These are phyloP conservation scores for Adansonia rubrostipa DNA, from an alignment of 441 rosid genomes.

Conservation along the genomic window DNA sequence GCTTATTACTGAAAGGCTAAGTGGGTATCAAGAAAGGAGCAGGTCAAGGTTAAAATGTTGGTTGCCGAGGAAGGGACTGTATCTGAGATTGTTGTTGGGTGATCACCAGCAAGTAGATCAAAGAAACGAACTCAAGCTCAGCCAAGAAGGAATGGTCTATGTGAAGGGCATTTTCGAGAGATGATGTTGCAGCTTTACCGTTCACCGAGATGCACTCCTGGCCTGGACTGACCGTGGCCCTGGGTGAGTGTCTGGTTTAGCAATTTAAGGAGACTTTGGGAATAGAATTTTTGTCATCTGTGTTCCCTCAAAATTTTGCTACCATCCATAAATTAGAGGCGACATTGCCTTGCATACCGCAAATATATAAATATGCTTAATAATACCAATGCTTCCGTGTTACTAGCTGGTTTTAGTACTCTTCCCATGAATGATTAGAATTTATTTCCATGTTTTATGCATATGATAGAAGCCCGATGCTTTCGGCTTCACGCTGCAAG, in stretches of 20 bases:
- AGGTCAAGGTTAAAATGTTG: conserved; percentile 81
- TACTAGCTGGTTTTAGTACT: background rate
- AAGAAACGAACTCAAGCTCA: conserved; percentile 78
- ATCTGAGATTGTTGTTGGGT: conserved; percentile 73
- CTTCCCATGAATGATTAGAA: background rate
- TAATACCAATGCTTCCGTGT: too few species aligned
- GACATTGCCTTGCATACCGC: background rate
- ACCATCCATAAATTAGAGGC: background rate
- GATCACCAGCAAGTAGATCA: conserved; percentile 90
- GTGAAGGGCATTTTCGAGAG: conserved; percentile 84
- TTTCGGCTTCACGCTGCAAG: background rate
- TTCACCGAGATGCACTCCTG: background rate
- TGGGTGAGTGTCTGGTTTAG: background rate
- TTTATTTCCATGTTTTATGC: background rate
- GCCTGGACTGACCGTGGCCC: too few species aligned
- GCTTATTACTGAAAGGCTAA: conserved; percentile 73
- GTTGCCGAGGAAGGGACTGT: conserved; percentile 58
- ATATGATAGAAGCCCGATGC: background rate
- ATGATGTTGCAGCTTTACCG: conserved; percentile 29
- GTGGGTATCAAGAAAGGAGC: conserved; percentile 82
- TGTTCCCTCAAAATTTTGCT: background rate
- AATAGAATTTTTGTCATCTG: background rate
- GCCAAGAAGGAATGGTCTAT: conserved; percentile 92
- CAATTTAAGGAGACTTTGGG: background rate
- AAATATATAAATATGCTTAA: background rate